Evolutionary conservation across 73 alveolate genomes (phyloP), one percentile per base, ranked within the genome.

Genomic region (Effrenium voratum): DNA sequence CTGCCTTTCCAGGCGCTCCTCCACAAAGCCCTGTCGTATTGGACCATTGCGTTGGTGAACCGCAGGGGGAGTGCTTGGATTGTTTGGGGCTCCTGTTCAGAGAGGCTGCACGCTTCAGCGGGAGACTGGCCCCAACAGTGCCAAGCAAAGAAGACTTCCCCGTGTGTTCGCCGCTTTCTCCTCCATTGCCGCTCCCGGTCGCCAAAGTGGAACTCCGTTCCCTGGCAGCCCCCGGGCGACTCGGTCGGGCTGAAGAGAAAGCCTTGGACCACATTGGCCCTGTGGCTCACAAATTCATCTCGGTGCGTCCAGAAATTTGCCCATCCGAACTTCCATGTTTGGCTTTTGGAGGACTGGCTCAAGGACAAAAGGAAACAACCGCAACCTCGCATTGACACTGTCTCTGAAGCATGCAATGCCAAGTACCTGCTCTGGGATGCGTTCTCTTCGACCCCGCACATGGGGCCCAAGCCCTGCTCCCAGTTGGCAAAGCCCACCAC

Each of bases 1-100:
- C 59, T 45, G 47, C 95, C 95, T 2, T 49, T 88, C 95, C 95
- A 88, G n/a, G 95, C 95, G 44, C 95, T 88, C 95, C 95, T 81
- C 75, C 87, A 40, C n/a, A n/a, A n/a, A n/a, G n/a, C n/a, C n/a
- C n/a, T n/a, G n/a, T n/a, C n/a, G n/a, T n/a, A n/a, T n/a, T n/a
- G n/a, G n/a, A n/a, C n/a, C n/a, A n/a, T n/a, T n/a, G n/a, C n/a
- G n/a, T n/a, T n/a, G n/a, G n/a, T n/a, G n/a, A n/a, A n/a, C n/a
- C n/a, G n/a, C n/a, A n/a, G n/a, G n/a, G n/a, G n/a, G n/a, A n/a
- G n/a, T n/a, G n/a, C n/a, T n/a, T n/a, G n/a, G n/a, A n/a, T n/a
- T n/a, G n/a, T n/a, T n/a, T n/a, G n/a, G n/a, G n/a, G n/a, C n/a
- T n/a, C n/a, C n/a, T n/a, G n/a, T n/a, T n/a, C n/a, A n/a, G n/a